A percentile compares a stretch with the other conserved stretches of the same genome.
These are phyloP conservation scores for Codiaeum variegatum DNA, from an alignment of 441 rosid genomes.

Conservation along the genomic window DNA sequence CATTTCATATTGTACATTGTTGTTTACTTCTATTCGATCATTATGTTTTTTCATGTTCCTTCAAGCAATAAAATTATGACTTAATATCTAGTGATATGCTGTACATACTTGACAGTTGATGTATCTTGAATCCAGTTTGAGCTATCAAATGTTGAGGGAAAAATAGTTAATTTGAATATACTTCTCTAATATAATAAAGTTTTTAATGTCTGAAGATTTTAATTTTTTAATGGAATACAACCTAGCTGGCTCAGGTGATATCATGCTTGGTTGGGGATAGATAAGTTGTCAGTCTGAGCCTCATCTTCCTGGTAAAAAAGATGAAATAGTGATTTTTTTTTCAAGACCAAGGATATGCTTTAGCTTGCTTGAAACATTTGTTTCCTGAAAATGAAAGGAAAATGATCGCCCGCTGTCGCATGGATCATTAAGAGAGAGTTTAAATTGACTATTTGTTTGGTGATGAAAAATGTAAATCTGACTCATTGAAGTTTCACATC, in stretches of 20 bases:
- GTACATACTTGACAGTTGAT: background rate
- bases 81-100: background rate
- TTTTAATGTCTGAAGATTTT: background rate
- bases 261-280: background rate
- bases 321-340: background rate
- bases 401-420: background rate
- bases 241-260: slow-evolving; percentile 5
- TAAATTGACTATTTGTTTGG: background rate
- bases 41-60: background rate
- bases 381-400: background rate
- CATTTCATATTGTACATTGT: background rate
- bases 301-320: background rate
- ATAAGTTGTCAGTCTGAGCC: background rate
- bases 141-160: background rate
- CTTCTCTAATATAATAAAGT: background rate
- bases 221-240: background rate
- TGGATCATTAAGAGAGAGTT: background rate
- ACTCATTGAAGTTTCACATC: background rate
- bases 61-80: background rate
- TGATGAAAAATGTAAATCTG: background rate
- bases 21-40: background rate
- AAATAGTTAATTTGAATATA: background rate
- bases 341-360: background rate
- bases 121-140: background rate
- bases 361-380: slow-evolving; percentile 2